Base-by-base conservation (phyloP, 2,329 filamentous ascomycete genomes). In the Fonsecaea pedrosoi region DNA sequence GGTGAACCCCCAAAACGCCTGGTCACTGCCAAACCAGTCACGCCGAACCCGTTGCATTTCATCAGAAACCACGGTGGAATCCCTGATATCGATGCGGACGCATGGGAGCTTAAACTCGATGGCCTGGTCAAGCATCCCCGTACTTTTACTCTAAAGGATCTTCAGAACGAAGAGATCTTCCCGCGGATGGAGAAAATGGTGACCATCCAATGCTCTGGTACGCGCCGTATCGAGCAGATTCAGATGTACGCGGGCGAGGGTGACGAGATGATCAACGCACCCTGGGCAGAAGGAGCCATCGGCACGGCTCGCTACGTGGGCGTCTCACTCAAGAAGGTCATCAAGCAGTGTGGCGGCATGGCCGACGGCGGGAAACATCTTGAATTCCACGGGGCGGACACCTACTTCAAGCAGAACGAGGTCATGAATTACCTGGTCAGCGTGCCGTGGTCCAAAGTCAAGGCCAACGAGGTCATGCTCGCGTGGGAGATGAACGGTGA, bases 401-500 rank as follows among this genome's bases (percentile, higher is more conserved):
- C 88, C 0, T 92, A 92, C 73, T 89, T 92, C 80, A 92, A 92
- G 75, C 85, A 87, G 58, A 82, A 84, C 15, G 78, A 89, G 54
- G 82, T 84, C 0, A 86, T 85, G 78, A 92, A 92, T 75, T 92
- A 91, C 71, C 81, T 85, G 21, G 87, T 91, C 56, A 86, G 83
- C 13, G 87, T 91, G 0, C 89, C 90, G 0, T 89, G 84, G 80
- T 83, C 84, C 6, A 92, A 92, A 76, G 88, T 90, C 55, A 89
- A 87, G 70, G 78, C 82, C 8, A 85, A 89, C 69, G 87, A 91
- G 72, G 89, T 91, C 0, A 80, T 91, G 62, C 80, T 91, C 0
- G 87, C 86, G 0, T 91, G 88, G 88, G 86, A 90, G 73, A 91
- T 91, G 89, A 91, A 91, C 69, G 88, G 85, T 4, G 79, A 89